Evolutionary conservation across 352 stramenopile genomes (phyloP).

Genomic region (Globisporangium viniferum): DNA sequence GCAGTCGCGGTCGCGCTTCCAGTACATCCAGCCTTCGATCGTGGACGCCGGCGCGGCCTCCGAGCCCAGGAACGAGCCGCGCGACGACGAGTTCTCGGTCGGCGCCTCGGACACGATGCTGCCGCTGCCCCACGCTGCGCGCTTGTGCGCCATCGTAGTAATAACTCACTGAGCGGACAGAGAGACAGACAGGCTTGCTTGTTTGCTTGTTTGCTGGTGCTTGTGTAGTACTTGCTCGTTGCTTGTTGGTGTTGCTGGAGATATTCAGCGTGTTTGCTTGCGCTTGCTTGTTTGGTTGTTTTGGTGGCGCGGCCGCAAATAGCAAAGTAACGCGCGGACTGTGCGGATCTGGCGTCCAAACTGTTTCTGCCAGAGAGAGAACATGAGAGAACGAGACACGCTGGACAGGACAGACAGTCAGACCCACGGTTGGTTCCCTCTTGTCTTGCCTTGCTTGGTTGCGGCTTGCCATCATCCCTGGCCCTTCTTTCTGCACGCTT

Average conservation of each 20-base stretch:
- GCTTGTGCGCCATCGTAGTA: slow-evolving; percentile 26
- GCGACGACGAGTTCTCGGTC: slow-evolving; percentile 31
- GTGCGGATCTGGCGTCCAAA: slow-evolving; percentile 8
- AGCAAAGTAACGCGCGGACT: slow-evolving; percentile 9
- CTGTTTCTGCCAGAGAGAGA: not conserved
- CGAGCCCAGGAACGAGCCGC: slow-evolving; percentile 30
- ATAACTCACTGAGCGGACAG: not conserved
- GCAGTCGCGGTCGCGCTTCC: slow-evolving; percentile 53
- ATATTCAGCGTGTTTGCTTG: not conserved
- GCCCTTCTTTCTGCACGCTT: not conserved
- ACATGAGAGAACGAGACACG: slow-evolving; percentile 4
- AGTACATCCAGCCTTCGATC: slow-evolving; percentile 76
- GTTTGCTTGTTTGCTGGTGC: too few species aligned
- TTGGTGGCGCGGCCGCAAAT: not conserved
- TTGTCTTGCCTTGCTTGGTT: not conserved
- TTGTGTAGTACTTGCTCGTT: not conserved
- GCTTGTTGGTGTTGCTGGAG: too few species aligned
- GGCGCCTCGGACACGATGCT: slow-evolving; percentile 45
- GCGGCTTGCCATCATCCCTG: not conserved
- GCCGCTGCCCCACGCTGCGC: slow-evolving; percentile 18
- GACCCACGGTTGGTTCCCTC: not conserved
- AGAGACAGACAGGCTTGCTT: not conserved
- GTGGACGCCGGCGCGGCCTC: slow-evolving; percentile 16
- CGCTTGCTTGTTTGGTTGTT: not conserved
- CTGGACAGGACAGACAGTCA: not conserved